Evolutionary conservation across 495 filamentous ascomycete species (phyloP), one percentile per base, ranked within the genome.

Genomic region (Xylaria acuta): DNA sequence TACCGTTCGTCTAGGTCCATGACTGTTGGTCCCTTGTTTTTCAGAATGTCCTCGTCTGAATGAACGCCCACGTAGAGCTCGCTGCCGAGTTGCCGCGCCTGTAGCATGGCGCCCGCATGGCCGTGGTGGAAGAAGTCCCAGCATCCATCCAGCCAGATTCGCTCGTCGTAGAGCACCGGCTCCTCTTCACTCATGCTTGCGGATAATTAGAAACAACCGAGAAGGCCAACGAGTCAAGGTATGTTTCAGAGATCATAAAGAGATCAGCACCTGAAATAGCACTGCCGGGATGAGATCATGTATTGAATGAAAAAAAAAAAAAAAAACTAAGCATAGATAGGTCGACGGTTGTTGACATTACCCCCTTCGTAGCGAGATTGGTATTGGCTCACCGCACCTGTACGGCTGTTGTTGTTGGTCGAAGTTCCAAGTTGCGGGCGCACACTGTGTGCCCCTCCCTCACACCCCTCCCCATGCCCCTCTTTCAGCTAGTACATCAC

Each of bases 91-190:
- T 87, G 90, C 70, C 93, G 92, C 16, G 96, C 94, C 79, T 99
- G 96, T 25, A 98, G 89, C 88, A 98, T 96, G 64, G 96, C 97
- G 49, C 97, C 96, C 7, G 96, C 95, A 84, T 99, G 96, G 73
- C 96, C 96, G 77, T 99, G 96, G 80, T 99, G 96, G 81, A 92
- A 94, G 82, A 99, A 99, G 83, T 99, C 96, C 82, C 97, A 99
- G 83, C 96, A 99, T 65, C 96, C 96, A 83, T 99, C 96, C 25
- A 98, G 91, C 96, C 96, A 99, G 73, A 98, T 92, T 43, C 93
- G 90, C 70, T 91, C 89, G 43, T 97, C 89, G 27, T 87, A 79
- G 5, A 89, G 81, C 66, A 75, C 74, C 65, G 72, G 67, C 70
- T 79, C 72, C 71, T 77, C 77, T 40, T 71, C 74, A 71, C 75